Percentiles rank a stretch among this genome's conserved stretches.
phyloP scores from a whole-genome alignment of 2,329 filamentous ascomycete genomes.

The Pyrenophora tritici-repentis region DNA sequence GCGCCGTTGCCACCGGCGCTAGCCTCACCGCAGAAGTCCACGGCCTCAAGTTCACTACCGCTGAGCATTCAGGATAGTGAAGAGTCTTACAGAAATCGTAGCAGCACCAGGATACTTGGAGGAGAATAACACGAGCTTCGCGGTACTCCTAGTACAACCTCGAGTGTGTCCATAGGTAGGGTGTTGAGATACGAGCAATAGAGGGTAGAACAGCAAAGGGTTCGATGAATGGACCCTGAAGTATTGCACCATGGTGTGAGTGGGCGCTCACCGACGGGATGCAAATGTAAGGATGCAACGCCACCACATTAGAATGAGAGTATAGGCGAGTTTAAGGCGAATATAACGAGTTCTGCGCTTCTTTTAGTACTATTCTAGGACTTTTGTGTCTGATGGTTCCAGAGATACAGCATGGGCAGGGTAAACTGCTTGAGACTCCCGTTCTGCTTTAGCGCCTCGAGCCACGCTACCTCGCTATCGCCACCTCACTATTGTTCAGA shows the following conservation, averaged over 20 bases:
- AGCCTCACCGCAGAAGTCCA: background rate
- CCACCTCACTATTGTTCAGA: no score
- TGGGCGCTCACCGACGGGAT: background rate
- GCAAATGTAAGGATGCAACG: background rate
- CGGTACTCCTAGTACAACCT: background rate
- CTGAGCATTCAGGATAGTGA: background rate
- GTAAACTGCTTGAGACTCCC: background rate
- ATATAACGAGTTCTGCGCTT: background rate
- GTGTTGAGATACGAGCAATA: background rate
- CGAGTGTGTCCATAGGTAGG: background rate
- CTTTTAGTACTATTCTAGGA: background rate
- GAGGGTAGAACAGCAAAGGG: background rate
- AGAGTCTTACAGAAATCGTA: constrained; percentile 3
- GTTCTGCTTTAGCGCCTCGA: no score
- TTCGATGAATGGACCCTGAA: background rate
- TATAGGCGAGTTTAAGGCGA: background rate
- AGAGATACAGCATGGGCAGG: background rate
- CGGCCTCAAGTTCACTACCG: constrained; percentile 9
- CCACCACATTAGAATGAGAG: background rate
- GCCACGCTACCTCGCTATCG: no score
- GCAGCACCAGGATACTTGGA: constrained; percentile 12
- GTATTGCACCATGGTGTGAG: background rate
- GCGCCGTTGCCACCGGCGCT: constrained; percentile 3
- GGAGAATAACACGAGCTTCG: constrained; percentile 2
- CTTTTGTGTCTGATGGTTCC: background rate